phyloP scores from a whole-genome alignment of 148 eudicot genomes.

The Camellia lanceoleosa region DNA sequence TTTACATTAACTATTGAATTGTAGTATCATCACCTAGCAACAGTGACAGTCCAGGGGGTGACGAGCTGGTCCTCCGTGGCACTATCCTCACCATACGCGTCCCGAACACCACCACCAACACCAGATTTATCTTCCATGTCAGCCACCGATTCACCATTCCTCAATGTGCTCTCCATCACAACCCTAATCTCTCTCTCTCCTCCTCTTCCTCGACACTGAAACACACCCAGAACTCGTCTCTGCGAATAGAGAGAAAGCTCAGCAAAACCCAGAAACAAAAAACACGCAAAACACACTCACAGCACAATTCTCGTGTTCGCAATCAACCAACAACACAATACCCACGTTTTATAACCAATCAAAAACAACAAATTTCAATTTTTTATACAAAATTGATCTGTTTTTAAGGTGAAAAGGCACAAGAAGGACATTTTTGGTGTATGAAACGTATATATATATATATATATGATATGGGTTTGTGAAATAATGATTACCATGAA shows the following conservation, averaged over 20 bases:
- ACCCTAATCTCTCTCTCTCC: constrained; percentile 26
- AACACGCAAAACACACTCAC: no score
- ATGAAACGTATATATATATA: neutral
- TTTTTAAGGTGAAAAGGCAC: constrained; percentile 10
- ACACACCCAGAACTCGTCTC: constrained; percentile 18
- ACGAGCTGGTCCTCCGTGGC: constrained; percentile 73
- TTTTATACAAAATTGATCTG: neutral
- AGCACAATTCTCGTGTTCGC: neutral
- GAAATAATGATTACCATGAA: constrained; percentile 10
- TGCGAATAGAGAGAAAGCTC: constrained; percentile 17
- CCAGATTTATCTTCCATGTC: constrained; percentile 32
- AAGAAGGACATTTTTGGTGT: neutral
- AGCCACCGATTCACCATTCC: constrained; percentile 34
- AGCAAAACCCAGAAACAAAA: no score
- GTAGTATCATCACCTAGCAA: constrained; percentile 61
- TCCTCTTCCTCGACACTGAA: constrained; percentile 10
- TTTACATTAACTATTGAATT: neutral
- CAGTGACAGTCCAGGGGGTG: constrained; percentile 82
- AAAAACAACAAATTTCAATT: neutral
- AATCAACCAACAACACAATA: neutral
- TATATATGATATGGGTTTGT: neutral
- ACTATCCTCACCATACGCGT: constrained; percentile 76
- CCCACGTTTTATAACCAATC: neutral
- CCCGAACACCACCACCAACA: constrained; percentile 63
- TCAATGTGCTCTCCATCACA: constrained; percentile 36